Base-by-base conservation (phyloP, 805 yeast genomes). In the Tetrapisispora iriomotensis region DNA sequence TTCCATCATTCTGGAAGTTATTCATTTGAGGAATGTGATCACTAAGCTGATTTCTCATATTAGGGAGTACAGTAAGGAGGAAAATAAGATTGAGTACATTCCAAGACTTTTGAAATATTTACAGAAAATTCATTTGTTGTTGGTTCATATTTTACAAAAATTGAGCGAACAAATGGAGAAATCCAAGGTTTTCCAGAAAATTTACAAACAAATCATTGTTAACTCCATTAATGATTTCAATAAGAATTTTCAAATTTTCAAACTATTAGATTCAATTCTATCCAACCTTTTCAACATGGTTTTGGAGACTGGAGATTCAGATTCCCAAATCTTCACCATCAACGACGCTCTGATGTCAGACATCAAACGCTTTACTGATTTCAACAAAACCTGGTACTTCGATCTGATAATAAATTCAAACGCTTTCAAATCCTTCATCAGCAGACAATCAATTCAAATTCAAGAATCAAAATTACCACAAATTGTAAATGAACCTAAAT, bases 151-250 rank as follows among this genome's bases (percentile, higher is more conserved):
- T 18, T 32, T 28, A n/a, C 20, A 13, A 21, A 32, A 27, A 26
- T 33, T 38, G 13, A 32, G 29, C 12, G 27, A 32, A 21, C 18
- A 14, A 19, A 15, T 38, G 28, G 36, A 32, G 22, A 25, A 19
- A 10, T 32, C 21, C 3, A 12, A 22, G 1, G 2, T 12, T 17
- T 38, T 27, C 10, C 30, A 32, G n/a, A 14, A 28, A 43, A 15
- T 48, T 21, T 53, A 43, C 43, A 46, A 45, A 29, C 34, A 39
- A 9, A 39, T 54, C 9, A 37, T 50, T 24, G 40, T 45, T 17
- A 44, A 40, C 12, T 37, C 48, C 17, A 36, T 55, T 34, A 31
- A 46, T 1, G 46, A 51, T 36, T 55, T 55, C 29, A 46, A 49
- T 12, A 38, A 34, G 6, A 45, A 48, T n/a, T 55, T 53, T 32